Base-by-base conservation (phyloP, 2,329 filamentous ascomycete genomes). In the Penicillium olsonii region DNA sequence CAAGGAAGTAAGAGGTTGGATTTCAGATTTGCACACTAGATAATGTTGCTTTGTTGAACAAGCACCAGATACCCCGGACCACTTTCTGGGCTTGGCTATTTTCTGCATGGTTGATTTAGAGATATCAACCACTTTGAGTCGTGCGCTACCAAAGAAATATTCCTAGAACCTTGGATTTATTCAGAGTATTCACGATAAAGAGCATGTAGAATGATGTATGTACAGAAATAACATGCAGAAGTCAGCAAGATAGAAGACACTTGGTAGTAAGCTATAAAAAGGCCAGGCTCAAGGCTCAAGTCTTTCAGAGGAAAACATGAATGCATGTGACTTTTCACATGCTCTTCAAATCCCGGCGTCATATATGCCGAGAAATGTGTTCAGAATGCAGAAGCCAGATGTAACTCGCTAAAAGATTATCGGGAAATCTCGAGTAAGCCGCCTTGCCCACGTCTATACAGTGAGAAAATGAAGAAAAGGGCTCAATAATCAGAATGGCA, bases 11-110 rank as follows among this genome's bases (percentile, higher is more conserved):
- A 35, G 33, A 35, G 33, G 17, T 9, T 35, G 20, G 55, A 59
- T 49, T 59, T 59, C 35, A 34, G 54, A 9, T 59, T 59, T 41
- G 54, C 50, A n/a, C 54, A 57, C 42, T 59, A 51, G 22, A 15
- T 35, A 8, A 24, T 8, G 5, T 24, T 24, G 22, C 22, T 8
- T 24, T 5, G 22, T 24, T 24, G n/a, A n/a, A n/a, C n/a, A n/a
- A n/a, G n/a, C n/a, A n/a, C n/a, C n/a, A n/a, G n/a, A n/a, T n/a
- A n/a, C n/a, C n/a, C n/a, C n/a, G n/a, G n/a, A n/a, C n/a, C n/a
- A n/a, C n/a, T n/a, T n/a, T n/a, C n/a, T n/a, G n/a, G n/a, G n/a
- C n/a, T n/a, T n/a, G n/a, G n/a, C n/a, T n/a, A n/a, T n/a, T n/a
- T n/a, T n/a, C n/a, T n/a, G n/a, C n/a, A n/a, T n/a, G n/a, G n/a